Evolutionary conservation across 2,329 filamentous ascomycete species (phyloP), one percentile per base, ranked within the genome.

Genomic region (Fusarium graminum): DNA sequence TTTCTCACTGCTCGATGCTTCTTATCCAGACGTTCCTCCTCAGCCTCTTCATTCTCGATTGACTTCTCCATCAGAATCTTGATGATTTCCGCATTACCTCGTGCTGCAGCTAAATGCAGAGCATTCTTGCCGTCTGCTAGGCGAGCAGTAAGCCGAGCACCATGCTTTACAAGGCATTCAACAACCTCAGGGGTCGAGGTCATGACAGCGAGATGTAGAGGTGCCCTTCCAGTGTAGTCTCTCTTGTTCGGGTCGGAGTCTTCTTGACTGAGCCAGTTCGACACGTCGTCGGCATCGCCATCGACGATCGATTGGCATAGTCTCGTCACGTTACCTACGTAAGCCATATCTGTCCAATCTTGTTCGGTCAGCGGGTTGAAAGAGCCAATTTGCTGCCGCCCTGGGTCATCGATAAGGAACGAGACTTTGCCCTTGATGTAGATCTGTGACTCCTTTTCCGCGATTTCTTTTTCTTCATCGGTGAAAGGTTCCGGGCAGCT

Each of bases 291-390:
- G 4, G 90, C 69, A 75, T 96, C 89, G 3, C 85, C 82, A 68
- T 93, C 88, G 6, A 94, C 87, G 57, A 97, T 96, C 1, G 91
- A 92, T 72, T 93, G 90, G 72, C 92, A 96, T 3, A 97, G 82
- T 16, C 86, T 83, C 36, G 87, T 88, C 2, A 92, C 94, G 67
- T 93, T 92, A 12, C 92, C 91, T 34, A 96, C 85, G 68, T 96
- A 97, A 1, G 92, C 92, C 92, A 96, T 95, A 67, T 94, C 91
- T 1, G 92, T 95, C 92, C 92, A 96, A 73, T 95, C 92, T 49
- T 92, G 85, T 40, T 92, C 88, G 0, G 90, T 94, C 36, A 94
- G 83, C 0, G 92, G 93, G 70, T 95, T 90, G 79, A 96, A 96
- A 11, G 84, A 87, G 26, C 85, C 85, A 47, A 87, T 87, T 75